Conservation (phyloP, 305 asterid species). For the Withania somnifera region DNA sequence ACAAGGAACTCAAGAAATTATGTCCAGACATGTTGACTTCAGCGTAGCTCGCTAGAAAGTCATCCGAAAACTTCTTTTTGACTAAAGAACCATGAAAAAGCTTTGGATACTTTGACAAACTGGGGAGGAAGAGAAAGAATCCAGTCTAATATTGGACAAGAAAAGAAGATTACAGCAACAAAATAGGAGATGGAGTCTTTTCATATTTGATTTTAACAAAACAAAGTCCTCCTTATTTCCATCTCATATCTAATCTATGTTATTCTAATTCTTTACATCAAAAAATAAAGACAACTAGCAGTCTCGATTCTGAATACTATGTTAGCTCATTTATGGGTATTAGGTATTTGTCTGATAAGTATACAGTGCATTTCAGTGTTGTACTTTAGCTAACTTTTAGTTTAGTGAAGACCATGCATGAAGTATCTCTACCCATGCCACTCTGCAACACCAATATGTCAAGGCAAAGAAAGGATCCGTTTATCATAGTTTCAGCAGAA, state of each 20-base stretch:
- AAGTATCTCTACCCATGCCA: background rate
- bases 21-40: background rate
- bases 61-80: background rate
- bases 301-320: background rate
- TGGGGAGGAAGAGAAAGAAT: background rate
- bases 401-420: background rate
- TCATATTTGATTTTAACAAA: background rate
- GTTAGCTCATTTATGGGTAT: background rate
- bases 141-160: background rate
- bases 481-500: background rate
- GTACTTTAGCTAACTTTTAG: background rate
- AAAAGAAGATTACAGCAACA: background rate
- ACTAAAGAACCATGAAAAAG: background rate
- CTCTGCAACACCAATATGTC: background rate
- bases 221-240: background rate
- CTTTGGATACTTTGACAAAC: background rate
- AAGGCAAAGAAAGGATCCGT: background rate
- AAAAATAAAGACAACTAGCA: background rate
- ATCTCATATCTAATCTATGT: background rate
- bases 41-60: background rate
- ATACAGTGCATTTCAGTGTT: background rate
- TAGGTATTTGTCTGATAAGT: background rate
- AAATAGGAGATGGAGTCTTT: background rate
- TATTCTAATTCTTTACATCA: background rate
- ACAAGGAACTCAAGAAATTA: background rate